phyloP scores from a whole-genome alignment of 805 yeast genomes.

The Schwanniomyces sp. region DNA sequence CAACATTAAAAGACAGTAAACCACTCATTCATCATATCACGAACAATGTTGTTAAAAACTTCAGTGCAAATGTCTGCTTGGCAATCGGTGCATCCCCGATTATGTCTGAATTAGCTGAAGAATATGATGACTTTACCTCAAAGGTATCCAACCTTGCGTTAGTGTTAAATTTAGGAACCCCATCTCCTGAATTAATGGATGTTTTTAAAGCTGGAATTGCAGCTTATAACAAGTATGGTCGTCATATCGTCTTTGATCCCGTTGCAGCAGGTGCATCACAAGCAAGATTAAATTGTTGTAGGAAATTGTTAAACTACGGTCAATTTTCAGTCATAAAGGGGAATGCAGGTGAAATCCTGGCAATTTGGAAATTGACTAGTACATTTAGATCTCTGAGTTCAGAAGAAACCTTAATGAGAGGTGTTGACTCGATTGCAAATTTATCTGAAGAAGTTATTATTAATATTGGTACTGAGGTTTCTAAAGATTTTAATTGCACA shows the following conservation, averaged over 20 bases:
- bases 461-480: slow-evolving; percentile 47
- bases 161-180: slow-evolving; percentile 77
- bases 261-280: slow-evolving; percentile 88
- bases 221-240: slow-evolving; percentile 54
- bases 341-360: slow-evolving; percentile 78
- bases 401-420: slow-evolving; percentile 52
- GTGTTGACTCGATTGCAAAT: slow-evolving; percentile 58
- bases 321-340: slow-evolving; percentile 75
- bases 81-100: slow-evolving; percentile 87
- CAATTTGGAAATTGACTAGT: slow-evolving; percentile 44
- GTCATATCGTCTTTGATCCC: slow-evolving; percentile 81
- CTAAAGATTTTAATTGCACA: slow-evolving; percentile 51
- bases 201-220: slow-evolving; percentile 52
- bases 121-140: slow-evolving; percentile 63
- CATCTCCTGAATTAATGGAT: slow-evolving; percentile 42
- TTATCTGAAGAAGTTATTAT: slow-evolving; percentile 23
- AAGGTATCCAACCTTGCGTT: slow-evolving; percentile 52
- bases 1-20: slow-evolving; percentile 20
- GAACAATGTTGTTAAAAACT: slow-evolving; percentile 82
- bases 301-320: slow-evolving; percentile 53
- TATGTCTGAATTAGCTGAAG: slow-evolving; percentile 75
- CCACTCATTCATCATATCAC: slow-evolving; percentile 89
- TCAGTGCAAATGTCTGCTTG: slow-evolving; percentile 82
- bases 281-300: slow-evolving; percentile 51
- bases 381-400: slow-evolving; percentile 11